Conservation (phyloP, 495 filamentous ascomycete species). For the Podospora pseudopauciseta region DNA sequence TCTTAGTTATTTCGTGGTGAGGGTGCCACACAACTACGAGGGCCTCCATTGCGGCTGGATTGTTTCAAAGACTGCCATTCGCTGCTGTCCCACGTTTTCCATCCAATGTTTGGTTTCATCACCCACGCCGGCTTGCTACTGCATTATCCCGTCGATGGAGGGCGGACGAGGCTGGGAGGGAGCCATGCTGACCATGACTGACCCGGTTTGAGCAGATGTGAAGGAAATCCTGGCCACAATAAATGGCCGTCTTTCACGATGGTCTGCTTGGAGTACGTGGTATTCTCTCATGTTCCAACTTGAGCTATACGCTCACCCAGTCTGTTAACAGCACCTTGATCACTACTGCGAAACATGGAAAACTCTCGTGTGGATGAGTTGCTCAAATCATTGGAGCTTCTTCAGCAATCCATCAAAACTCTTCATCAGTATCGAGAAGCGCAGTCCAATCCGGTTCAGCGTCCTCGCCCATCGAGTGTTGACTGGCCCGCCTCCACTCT, state of each 20-base stretch:
- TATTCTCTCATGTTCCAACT: neutral
- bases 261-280: neutral
- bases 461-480: constrained; percentile 6
- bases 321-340: neutral
- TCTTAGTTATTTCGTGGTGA: too few relatives aligned
- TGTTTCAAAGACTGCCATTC: neutral
- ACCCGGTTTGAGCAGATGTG: neutral
- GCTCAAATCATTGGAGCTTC: constrained; percentile 32
- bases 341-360: neutral
- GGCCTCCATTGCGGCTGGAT: neutral
- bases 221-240: neutral
- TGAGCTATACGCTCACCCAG: neutral
- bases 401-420: constrained; percentile 36
- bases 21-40: neutral
- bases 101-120: constrained; percentile 3
- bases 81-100: neutral
- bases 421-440: constrained; percentile 30
- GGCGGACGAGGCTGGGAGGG: neutral
- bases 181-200: neutral
- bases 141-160: neutral
- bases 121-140: neutral
- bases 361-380: constrained; percentile 32
- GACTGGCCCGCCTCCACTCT: constrained; percentile 15
- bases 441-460: constrained; percentile 13
- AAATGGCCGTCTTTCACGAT: neutral